Evolutionary conservation across 768 basidiomycete species (phyloP), one percentile per base, ranked within the genome.

Genomic region (Chalciporus chontae): DNA sequence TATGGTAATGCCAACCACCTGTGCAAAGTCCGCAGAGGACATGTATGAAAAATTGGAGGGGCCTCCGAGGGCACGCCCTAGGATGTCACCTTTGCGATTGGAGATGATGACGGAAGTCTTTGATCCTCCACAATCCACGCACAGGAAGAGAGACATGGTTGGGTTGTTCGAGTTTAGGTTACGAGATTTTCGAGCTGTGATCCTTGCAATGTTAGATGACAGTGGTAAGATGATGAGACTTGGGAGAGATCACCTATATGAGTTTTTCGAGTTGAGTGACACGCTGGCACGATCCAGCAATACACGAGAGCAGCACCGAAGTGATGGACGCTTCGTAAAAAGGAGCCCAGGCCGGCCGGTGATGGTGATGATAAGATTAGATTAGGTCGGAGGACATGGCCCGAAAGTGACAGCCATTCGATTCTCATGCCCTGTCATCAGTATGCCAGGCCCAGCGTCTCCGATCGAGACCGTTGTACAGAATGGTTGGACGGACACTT

Each of bases 41-140:
- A 91, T 81, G 69, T 90, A 90, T 19, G 89, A 77, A 68, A 88
- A 88, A 69, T 95, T 95, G 57, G 91, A 92, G 1, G 89, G 87
- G 2, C 90, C 90, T 8, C 82, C 83, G 15, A 73, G 65, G 2
- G 81, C 88, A 39, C 85, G 83, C 1, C 83, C 84, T 39, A 90
- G 50, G 57, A 90, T 77, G 5, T 70, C 67, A 54, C 90, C 87
- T 3, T 73, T 55, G 17, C 63, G 56, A 62, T 84, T 74, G 52
- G 75, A 75, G 65, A 94, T 80, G 51, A 79, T 87, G 6, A 79
- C 87, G 23, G 85, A 79, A 9, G 93, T 93, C 72, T 94, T 95
- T 39, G 89, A 89, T 18, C 90, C 92, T 26, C 92, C 92, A 53
- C 90, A 92, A 68, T 93, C 90, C 54, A 88, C 84, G 61, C 85